Evolutionary conservation across 106 monocot genomes (phyloP), one percentile per base, ranked within the genome.

Genomic region (Platanthera guangdongensis): DNA sequence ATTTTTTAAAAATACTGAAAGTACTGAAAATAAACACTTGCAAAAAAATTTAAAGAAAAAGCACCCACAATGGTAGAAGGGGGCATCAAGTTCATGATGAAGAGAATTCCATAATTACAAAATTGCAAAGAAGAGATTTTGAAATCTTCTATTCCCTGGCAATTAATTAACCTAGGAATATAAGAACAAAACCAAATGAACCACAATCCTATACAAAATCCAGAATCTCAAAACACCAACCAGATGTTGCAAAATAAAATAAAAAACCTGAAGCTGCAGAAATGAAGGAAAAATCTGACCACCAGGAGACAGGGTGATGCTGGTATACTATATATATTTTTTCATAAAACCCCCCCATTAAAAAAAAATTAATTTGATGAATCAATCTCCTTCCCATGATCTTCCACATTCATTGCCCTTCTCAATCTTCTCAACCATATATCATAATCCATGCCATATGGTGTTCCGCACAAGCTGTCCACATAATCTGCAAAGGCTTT

Each of bases 401-500:
- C 96, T 65, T 85, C 90, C 68, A 89, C 93, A 80, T 87, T 93
- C 5, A 96, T 84, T 8, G 80, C 82, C 73, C 86, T 88, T 73
- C 78, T 87, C 64, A 96, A 77, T 76, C 96, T 89, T 82, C 87
- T 93, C 49, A 96, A 79, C 97, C 97, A 97, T 76, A 97, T 94
- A 19, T 91, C 91, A 76, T 89, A 97, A 71, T 97, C 91, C 52
- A 97, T 84, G 8, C 84, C 84, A 60, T 97, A 97, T 0, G 97
- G 97, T 10, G 97, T 97, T 50, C 97, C 89, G 84, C 97, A 97
- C 57, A 97, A 79, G 77, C 89, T 97, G 69, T 97, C 94, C 6
- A 97, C 97, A 81, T 97, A 97, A 85, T 97, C 97, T 8, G 91
- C 91, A 86, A 97, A 97, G 51, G 94, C 97, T 81, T 97, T 97